These are phyloP conservation scores for Saturnispora gosingensis DNA, from an alignment of 805 yeast genomes.

Conservation along the genomic window DNA sequence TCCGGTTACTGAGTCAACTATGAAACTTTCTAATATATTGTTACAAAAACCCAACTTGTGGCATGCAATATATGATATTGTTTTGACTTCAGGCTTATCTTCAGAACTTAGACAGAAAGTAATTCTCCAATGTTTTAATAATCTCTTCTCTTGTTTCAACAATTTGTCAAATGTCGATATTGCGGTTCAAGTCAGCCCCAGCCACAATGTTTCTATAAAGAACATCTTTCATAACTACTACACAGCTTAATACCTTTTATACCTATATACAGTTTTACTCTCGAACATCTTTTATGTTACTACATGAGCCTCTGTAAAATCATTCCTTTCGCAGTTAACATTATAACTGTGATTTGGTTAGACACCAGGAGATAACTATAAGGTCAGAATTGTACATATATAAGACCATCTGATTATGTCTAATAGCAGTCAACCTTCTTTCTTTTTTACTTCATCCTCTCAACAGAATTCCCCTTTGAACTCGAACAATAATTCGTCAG, in stretches of 20 bases:
- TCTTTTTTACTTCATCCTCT: constrained; percentile 4
- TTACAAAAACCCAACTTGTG: constrained; percentile 7
- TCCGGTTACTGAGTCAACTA: not conserved
- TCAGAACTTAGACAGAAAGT: not conserved
- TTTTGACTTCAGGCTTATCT: not conserved
- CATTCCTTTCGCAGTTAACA: not conserved
- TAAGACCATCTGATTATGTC: not conserved
- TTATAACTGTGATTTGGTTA: not conserved
- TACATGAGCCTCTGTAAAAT: not conserved
- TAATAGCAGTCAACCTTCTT: constrained; percentile 1
- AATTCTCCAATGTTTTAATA: constrained; percentile 1
- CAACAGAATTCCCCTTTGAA: not conserved
- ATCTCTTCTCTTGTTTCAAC: constrained; percentile 7
- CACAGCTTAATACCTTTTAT: constrained; percentile 3
- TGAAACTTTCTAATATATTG: constrained; percentile 7
- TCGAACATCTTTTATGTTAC: not conserved
- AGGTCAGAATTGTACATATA: not conserved
- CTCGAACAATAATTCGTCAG: not conserved
- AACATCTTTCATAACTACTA: constrained; percentile 12
- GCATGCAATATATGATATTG: not conserved
- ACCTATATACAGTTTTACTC: not conserved
- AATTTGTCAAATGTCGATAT: constrained; percentile 6
- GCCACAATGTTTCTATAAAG: not conserved
- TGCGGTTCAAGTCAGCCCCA: constrained; percentile 4
- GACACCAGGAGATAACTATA: too few species aligned